A percentile compares a stretch with the other conserved stretches of the same genome.
Conservation (phyloP, 768 basidiomycete genomes). For the Suillus plorans region DNA sequence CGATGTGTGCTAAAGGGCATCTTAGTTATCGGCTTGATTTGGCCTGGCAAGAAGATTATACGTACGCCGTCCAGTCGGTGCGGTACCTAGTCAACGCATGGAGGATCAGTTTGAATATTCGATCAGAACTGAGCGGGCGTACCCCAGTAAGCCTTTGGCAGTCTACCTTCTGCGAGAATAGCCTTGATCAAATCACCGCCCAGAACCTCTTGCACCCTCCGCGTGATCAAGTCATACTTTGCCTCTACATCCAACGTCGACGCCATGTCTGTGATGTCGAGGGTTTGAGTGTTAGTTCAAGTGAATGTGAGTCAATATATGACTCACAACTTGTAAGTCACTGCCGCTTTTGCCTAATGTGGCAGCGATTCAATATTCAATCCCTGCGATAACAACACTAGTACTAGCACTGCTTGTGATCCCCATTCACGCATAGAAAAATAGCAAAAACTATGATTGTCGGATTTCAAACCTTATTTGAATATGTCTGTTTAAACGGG, state of each 20-base stretch:
- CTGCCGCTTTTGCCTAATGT: not conserved
- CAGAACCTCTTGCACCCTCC: constrained; percentile 84
- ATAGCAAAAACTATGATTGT: not conserved
- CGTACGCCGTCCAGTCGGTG: constrained; percentile 93
- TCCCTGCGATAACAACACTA: not conserved
- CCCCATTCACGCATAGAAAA: not conserved
- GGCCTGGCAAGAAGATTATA: constrained; percentile 2
- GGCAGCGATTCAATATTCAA: constrained; percentile 9
- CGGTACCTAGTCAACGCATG: constrained; percentile 60
- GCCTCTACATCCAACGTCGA: constrained; percentile 33
- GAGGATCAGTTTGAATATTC: constrained; percentile 1
- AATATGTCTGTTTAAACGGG: not conserved
- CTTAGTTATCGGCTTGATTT: not conserved
- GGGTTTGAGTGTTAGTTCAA: not conserved
- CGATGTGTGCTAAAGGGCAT: constrained; percentile 78
- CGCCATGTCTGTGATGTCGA: constrained; percentile 25
- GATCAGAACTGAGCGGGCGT: constrained; percentile 29
- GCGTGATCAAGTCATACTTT: constrained; percentile 81
- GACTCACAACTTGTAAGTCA: not conserved
- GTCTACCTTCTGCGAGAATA: constrained; percentile 72
- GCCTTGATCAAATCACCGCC: constrained; percentile 82
- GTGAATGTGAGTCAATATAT: not conserved
- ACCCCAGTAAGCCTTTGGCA: constrained; percentile 93
- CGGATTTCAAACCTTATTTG: not conserved
- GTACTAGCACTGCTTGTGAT: too few species aligned